Evolutionary conservation across 2,329 filamentous ascomycete species (phyloP), one percentile per base, ranked within the genome.

Genomic region (Trichoderma gracile): DNA sequence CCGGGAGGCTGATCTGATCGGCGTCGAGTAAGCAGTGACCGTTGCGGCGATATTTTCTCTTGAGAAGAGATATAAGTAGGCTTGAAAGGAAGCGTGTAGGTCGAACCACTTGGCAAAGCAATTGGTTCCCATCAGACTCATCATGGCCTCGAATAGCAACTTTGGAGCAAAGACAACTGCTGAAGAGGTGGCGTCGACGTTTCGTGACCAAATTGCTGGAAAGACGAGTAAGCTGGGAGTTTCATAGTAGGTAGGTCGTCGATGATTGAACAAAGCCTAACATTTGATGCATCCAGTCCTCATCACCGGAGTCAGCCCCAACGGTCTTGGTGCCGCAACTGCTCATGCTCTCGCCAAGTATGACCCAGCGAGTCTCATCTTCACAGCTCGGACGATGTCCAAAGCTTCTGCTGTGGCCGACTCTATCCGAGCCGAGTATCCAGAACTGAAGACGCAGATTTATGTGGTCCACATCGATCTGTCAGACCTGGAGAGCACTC

Each of bases 231-330:
- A 54, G 52, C 52, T 10, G 5, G 25, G 27, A 23, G 2, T 7
- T 4, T 5, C 8, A 27, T 27, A 3, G 7, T 8, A 3, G 6
- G 3, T 5, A 6, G 6, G 10, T 12, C 14, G 7, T 33, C 5
- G 19, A 14, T 6, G 3, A 12, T 3, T 19, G 23, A n/a, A 38
- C 17, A 2, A 2, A 5, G 42, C 0, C 2, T 49, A 17, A 55
- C 38, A 15, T 2, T 33, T 52, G 0, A 14, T 8, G 21, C 23
- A 19, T 14, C 1, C 17, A 65, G 64, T 65, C 38, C 52, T 65
- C 43, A 63, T 65, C 23, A 65, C 64, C 10, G 64, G 64, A 7
- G 30, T 65, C n/a, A 63, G 49, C 14, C 64, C 64, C 27, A 63
- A 63, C 45, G 57, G 64, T 8, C 57, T 65, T 5, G 64, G 64